Conservation (phyloP, 1,284 basidiomycete genomes). For the Marasmius sp. region DNA sequence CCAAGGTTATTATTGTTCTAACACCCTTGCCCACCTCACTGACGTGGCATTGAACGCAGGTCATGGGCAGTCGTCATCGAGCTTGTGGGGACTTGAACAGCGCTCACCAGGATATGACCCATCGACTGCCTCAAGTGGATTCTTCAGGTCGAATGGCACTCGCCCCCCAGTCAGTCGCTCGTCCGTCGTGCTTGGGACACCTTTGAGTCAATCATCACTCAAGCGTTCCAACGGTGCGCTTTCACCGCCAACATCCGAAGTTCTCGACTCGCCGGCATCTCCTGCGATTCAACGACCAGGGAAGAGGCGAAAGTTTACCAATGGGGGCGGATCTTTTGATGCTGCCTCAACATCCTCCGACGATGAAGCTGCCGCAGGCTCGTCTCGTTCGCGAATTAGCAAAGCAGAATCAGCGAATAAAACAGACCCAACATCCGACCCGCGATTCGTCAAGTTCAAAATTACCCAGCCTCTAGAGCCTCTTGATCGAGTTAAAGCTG, state of each 20-base stretch:
- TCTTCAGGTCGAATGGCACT: slow-evolving; percentile 40
- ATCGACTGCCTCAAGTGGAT: slow-evolving; percentile 60
- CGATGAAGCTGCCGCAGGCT: slow-evolving; percentile 30
- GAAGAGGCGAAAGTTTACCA: slow-evolving; percentile 43
- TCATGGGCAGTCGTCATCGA: slow-evolving; percentile 27
- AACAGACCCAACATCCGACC: slow-evolving; percentile 33
- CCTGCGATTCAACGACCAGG: slow-evolving; percentile 55
- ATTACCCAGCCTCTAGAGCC: slow-evolving; percentile 57
- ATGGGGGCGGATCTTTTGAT: slow-evolving; percentile 32
- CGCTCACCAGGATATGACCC: slow-evolving; percentile 46
- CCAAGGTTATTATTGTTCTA: slow-evolving; percentile 35
- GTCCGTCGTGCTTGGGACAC: slow-evolving; percentile 36
- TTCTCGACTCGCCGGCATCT: slow-evolving; percentile 49
- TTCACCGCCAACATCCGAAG: slow-evolving; percentile 39
- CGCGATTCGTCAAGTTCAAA: slow-evolving; percentile 56
- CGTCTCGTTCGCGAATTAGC: slow-evolving; percentile 52
- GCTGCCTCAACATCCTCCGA: slow-evolving; percentile 22
- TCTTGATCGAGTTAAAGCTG: slow-evolving; percentile 48
- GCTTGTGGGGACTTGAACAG: slow-evolving; percentile 36
- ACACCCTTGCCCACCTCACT: slow-evolving; percentile 30
- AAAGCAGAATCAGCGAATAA: slow-evolving; percentile 27
- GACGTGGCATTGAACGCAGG: slow-evolving; percentile 45
- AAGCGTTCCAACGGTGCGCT: slow-evolving; percentile 62
- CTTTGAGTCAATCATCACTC: slow-evolving; percentile 60
- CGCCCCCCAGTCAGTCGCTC: slow-evolving; percentile 51